Evolutionary conservation across 2,329 filamentous ascomycete genomes (phyloP).

Genomic region (Xylariaceae sp.): DNA sequence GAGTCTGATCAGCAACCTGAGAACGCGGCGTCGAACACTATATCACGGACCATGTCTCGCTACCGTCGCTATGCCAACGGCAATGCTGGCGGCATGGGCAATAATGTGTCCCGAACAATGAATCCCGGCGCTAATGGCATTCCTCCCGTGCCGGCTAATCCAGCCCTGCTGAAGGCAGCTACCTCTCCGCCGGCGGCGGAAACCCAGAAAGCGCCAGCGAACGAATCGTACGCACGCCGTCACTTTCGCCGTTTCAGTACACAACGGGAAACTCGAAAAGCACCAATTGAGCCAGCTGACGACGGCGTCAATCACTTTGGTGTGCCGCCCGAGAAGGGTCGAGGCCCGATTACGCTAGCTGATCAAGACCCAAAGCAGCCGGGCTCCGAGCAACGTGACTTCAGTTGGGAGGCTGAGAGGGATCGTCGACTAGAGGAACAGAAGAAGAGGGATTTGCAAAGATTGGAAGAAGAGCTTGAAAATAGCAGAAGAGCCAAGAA

Average conservation of each 20-base stretch:
- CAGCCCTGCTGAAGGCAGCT: constrained; percentile 22
- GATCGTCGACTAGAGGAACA: constrained; percentile 46
- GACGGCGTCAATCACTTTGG: constrained; percentile 10
- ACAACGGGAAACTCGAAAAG: constrained; percentile 9
- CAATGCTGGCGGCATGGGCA: constrained; percentile 22
- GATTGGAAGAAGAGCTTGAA: constrained; percentile 40
- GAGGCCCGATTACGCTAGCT: constrained; percentile 16
- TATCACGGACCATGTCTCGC: constrained; percentile 33
- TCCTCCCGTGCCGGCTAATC: constrained; percentile 31
- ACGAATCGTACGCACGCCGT: constrained; percentile 16
- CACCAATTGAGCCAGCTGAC: constrained; percentile 15
- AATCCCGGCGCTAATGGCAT: constrained; percentile 22
- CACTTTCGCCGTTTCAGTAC: constrained; percentile 23
- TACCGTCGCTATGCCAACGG: constrained; percentile 30
- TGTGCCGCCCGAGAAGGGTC: constrained; percentile 19
- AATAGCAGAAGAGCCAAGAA: constrained; percentile 28
- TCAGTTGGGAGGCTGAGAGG: constrained; percentile 43
- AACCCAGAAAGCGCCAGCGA: constrained; percentile 2
- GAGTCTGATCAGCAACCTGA: constrained; percentile 16
- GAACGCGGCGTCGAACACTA: constrained; percentile 24
- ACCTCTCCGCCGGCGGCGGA: constrained; percentile 10
- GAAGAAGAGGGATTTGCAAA: constrained; percentile 43
- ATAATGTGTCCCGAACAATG: constrained; percentile 27
- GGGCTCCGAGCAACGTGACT: constrained; percentile 25
- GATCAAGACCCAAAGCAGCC: constrained; percentile 19